A percentile compares a stretch with the other conserved stretches of the same genome.
Conservation (phyloP, 495 filamentous ascomycete species). For the Sabuloglossum arenarium region DNA sequence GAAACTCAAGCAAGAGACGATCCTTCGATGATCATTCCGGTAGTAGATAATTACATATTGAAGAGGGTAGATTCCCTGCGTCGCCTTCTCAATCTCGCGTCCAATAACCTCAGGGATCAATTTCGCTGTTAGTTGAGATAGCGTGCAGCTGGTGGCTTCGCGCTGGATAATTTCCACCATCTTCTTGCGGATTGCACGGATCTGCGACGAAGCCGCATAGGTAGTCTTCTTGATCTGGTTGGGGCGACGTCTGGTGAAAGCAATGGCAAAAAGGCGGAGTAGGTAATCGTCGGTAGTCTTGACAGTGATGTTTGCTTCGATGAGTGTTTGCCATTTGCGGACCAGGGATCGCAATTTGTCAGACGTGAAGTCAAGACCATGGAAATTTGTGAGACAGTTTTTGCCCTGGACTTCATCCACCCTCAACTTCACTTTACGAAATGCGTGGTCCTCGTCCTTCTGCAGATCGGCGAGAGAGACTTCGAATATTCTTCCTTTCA, state of each 20-base stretch:
- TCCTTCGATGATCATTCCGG: not conserved
- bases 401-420: conserved; percentile 98
- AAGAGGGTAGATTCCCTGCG: conserved; percentile 96
- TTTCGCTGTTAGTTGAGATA: conserved; percentile 89
- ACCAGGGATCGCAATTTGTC: conserved; percentile 98
- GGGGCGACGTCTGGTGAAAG: conserved; percentile 93
- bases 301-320: conserved; percentile 97
- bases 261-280: conserved; percentile 91
- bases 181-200: conserved; percentile 94
- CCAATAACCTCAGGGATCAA: conserved; percentile 98
- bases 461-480: conserved; percentile 96
- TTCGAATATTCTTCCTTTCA: conserved; percentile 97
- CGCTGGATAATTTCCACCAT: conserved; percentile 98
- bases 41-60: conserved; percentile 57
- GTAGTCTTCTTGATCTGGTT: conserved; percentile 99
- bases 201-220: conserved; percentile 88
- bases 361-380: conserved; percentile 98
- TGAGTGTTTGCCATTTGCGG: conserved; percentile 97
- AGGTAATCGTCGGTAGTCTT: conserved; percentile 99
- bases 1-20: not conserved
- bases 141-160: conserved; percentile 80
- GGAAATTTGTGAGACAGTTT: conserved; percentile 99
- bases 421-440: conserved; percentile 97
- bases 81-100: conserved; percentile 97
- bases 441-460: conserved; percentile 97